A percentile compares a stretch with the other conserved stretches of the same genome.
These are phyloP conservation scores for Aurantiochytrium sp. DNA, from an alignment of 108 stramenopile genomes.

Conservation along the genomic window DNA sequence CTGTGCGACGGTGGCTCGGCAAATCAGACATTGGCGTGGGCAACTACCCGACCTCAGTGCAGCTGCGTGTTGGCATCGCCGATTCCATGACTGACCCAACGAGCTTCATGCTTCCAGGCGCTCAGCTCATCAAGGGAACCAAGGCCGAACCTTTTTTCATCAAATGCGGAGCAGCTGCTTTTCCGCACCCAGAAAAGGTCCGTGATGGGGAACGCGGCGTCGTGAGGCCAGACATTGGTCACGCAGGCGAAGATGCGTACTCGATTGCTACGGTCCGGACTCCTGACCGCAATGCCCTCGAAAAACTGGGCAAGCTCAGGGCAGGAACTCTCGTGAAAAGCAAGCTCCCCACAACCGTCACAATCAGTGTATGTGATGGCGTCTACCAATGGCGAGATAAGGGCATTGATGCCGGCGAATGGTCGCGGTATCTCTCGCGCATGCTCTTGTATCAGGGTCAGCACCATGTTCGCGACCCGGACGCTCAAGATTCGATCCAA, in stretches of 20 bases:
- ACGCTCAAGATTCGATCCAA: neutral
- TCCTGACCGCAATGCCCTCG: neutral
- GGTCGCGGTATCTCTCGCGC: neutral
- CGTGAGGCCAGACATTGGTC: neutral
- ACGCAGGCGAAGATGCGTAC: neutral
- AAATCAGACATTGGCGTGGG: neutral
- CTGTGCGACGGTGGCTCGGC: slow-evolving; percentile 7
- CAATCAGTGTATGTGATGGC: slow-evolving; percentile 12
- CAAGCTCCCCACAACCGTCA: neutral
- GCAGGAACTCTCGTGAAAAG: neutral
- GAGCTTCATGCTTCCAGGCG: neutral
- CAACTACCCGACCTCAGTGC: neutral
- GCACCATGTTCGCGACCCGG: neutral
- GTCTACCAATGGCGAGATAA: neutral
- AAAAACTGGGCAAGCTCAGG: neutral
- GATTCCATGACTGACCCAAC: slow-evolving; percentile 11
- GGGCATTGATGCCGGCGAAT: slow-evolving; percentile 11
- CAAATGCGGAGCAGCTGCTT: neutral
- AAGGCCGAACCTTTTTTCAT: neutral
- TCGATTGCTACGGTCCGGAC: neutral
- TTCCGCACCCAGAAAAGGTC: slow-evolving; percentile 1
- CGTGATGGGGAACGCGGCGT: neutral
- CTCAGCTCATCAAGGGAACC: neutral
- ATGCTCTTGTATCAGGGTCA: neutral
- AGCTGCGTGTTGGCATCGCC: neutral